Percentiles rank a stretch among this genome's conserved stretches.
Evolutionary conservation across 1,284 basidiomycete species (phyloP).

Genomic region (Heterobasidion occidentale): DNA sequence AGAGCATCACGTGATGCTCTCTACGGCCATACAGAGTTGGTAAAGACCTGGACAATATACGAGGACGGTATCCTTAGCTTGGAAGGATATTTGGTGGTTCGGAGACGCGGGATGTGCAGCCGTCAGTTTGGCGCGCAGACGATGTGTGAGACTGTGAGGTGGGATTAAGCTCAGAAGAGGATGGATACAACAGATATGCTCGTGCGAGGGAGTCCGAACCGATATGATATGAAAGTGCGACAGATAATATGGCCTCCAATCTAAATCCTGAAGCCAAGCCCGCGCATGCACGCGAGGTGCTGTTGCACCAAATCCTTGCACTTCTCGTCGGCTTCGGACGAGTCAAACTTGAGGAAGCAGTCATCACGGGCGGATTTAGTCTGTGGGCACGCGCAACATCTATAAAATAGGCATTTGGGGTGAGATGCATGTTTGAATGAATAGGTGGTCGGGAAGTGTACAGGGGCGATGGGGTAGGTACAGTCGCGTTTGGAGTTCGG

Average conservation of each 20-base stretch:
- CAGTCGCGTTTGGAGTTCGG: background rate
- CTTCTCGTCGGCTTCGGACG: slow-evolving; percentile 65
- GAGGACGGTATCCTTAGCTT: no score
- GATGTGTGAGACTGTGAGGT: background rate
- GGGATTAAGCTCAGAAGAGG: background rate
- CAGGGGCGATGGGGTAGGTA: background rate
- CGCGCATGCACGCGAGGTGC: slow-evolving; percentile 88
- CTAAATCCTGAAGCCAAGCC: slow-evolving; percentile 70
- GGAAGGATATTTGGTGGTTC: no score
- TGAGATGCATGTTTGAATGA: background rate
- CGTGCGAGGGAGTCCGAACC: background rate
- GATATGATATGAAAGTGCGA: background rate
- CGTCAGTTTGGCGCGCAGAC: background rate
- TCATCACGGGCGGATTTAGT: slow-evolving; percentile 89
- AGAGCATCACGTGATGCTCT: no score
- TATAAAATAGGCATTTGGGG: slow-evolving; percentile 19
- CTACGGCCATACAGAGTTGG: no score
- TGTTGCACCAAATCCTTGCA: slow-evolving; percentile 76
- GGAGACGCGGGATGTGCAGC: background rate
- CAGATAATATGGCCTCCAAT: background rate
- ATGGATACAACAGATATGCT: background rate
- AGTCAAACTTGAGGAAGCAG: slow-evolving; percentile 79
- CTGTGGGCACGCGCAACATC: slow-evolving; percentile 93
- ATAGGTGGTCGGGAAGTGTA: background rate
- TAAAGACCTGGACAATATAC: no score